Base-by-base conservation (phyloP, 768 basidiomycete species). In the Sarcodon aspratus region DNA sequence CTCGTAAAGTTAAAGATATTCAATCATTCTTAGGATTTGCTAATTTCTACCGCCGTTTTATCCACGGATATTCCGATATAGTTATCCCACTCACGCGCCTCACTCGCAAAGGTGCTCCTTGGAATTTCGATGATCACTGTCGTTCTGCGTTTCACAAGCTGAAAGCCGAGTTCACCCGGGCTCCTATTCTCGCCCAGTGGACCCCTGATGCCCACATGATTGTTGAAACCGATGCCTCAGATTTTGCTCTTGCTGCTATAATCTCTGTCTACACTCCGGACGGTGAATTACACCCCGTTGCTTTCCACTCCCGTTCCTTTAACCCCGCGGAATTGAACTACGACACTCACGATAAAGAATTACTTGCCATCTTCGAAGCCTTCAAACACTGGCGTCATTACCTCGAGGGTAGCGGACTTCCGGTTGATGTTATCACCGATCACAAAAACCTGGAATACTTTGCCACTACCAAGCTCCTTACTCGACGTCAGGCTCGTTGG, bases 331-430 rank as follows among this genome's bases (percentile, higher is more conserved):
- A 80, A 54, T 31, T 57, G 1, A 78, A 77, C 55, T 78, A 79
- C 51, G 60, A 72, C 11, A 67, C 73, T 15, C 65, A 75, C 50
- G 68, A 80, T 50, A 70, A 72, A 52, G 76, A 79, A 60, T 57
- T 77, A 11, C 61, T 77, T 0, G 71, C 70, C 1, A 66, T 78
- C 43, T 57, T 77, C 7, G 54, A 61, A 3, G 53, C 60, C 0
- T 63, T 69, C 44, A 36, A 47, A 10, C 32, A 55, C 10, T 64
- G 57, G 54, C 48, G 58, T 0, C 48, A 54, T 18, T 66, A 53
- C 31, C 55, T 66, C 17, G 47, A 55, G 15, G 56, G 58, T 5
- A 42, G 55, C 6, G 13, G 3, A 10, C 9, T 17, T 7, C 52
- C 51, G 6, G 44, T 64, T 36, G 33, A 45, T 3, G 54, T 65